Base-by-base conservation (phyloP, 2,329 filamentous ascomycete species). In the Diplocarpon rosae region DNA sequence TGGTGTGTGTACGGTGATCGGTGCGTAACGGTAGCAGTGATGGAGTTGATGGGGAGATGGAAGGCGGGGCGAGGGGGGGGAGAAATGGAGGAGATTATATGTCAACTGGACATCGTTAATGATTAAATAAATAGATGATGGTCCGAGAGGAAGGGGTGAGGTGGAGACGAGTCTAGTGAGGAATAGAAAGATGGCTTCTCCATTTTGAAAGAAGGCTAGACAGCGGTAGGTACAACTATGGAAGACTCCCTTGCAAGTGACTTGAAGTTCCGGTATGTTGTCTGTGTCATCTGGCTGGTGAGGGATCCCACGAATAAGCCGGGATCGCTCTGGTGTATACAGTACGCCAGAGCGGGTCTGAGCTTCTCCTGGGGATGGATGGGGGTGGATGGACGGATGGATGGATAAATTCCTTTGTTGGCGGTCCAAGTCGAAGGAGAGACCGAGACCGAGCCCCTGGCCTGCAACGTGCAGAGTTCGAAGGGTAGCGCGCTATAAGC, bases 241-340 rank as follows among this genome's bases (percentile, higher is more conserved):
- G 50, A 57, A 43, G 46, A 53, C 57, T 34, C 39, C 40, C 54
- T 56, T 57, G 55, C 51, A 56, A 46, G 45, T 56, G 54, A 59
- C 50, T 58, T 56, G 53, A 50, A 52, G 53, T 50, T 57, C 56
- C 53, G 56, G 56, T 56, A 59, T 59, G 56, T 59, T 51, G 56
- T 61, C 55, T 59, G 57, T 62, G 58, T 60, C 57, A 60, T 60
- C 46, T 56, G 51, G 54, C 49, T 57, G 54, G 48, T 52, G 52
- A 52, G 53, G 55, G 55, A 54, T 52, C 49, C 51, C 52, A 54
- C 52, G 52, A 54, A 52, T 49, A 45, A 52, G 37, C 54, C 54
- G 47, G 52, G 53, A 47, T 52, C 45, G 38, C 47, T 43, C 45
- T 42, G 42, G 45, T 42, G 42, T 5, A 32, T 5, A 32, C 4